Evolutionary conservation across 148 eudicot genomes (phyloP).

Genomic region (Fagopyrum homotropicum): DNA sequence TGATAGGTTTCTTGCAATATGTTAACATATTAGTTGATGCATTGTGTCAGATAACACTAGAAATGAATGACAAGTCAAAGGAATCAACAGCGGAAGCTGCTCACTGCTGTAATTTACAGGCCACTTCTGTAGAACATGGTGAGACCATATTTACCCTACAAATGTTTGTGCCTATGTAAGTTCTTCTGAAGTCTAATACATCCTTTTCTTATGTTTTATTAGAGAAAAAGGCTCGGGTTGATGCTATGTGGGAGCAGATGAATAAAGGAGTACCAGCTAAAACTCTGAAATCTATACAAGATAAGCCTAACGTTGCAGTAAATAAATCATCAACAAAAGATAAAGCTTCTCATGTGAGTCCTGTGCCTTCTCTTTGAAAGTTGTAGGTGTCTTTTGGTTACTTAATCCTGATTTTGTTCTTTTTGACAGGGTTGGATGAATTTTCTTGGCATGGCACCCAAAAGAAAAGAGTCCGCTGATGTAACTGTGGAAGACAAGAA

Average conservation of each 20-base stretch:
- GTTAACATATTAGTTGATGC: not conserved
- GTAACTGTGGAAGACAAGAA: slow-evolving; percentile 18
- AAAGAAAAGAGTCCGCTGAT: slow-evolving; percentile 30
- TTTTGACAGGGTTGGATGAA: slow-evolving; percentile 68
- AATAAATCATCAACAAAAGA: slow-evolving; percentile 31
- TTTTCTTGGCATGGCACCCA: slow-evolving; percentile 52
- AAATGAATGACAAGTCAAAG: slow-evolving; percentile 22
- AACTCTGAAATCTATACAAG: slow-evolving; percentile 49
- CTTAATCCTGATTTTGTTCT: not conserved
- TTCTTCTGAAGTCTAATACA: not conserved
- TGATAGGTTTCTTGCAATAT: not conserved
- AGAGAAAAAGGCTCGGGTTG: slow-evolving; percentile 78
- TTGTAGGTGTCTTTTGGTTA: not conserved
- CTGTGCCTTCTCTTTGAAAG: not conserved
- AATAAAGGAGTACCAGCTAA: slow-evolving; percentile 73
- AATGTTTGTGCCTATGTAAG: not conserved
- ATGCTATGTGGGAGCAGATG: slow-evolving; percentile 90
- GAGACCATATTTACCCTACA: slow-evolving; percentile 4
- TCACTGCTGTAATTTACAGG: slow-evolving; percentile 23
- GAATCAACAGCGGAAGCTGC: slow-evolving; percentile 32
- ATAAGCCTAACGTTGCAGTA: slow-evolving; percentile 26
- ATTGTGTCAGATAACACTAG: slow-evolving; percentile 19
- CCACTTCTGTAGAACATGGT: slow-evolving; percentile 46
- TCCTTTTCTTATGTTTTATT: slow-evolving; percentile 20
- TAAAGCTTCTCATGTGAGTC: slow-evolving; percentile 38